These are phyloP conservation scores for Penicilliopsis zonata DNA, from an alignment of 495 filamentous ascomycete species.

Conservation along the genomic window DNA sequence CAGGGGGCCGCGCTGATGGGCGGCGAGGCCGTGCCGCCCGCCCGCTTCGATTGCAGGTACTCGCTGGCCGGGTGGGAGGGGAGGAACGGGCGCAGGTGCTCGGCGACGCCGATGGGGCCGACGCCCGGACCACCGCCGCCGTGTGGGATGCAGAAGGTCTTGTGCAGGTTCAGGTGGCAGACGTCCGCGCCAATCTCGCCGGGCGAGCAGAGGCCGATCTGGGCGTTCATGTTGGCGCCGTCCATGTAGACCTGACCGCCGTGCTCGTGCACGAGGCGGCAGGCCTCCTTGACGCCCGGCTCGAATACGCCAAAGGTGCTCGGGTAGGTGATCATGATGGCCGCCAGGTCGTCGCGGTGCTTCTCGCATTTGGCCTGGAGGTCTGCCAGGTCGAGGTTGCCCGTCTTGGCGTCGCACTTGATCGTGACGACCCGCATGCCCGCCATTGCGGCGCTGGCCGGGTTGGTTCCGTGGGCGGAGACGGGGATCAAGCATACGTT, in stretches of 20 bases:
- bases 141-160: constrained; percentile 98
- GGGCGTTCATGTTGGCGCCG: constrained; percentile 98
- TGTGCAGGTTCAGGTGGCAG: constrained; percentile 96
- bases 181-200: constrained; percentile 97
- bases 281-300: constrained; percentile 78
- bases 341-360: constrained; percentile 74
- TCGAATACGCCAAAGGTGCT: constrained; percentile 97
- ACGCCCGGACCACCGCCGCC: constrained; percentile 93
- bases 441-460: constrained; percentile 92
- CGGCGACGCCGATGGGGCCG: constrained; percentile 86
- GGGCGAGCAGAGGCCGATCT: constrained; percentile 93
- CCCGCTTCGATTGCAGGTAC: constrained; percentile 50
- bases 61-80: constrained; percentile 55
- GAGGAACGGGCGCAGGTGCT: constrained; percentile 66
- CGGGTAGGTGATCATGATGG: constrained; percentile 98
- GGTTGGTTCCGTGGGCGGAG: constrained; percentile 95
- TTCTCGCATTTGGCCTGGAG: constrained; percentile 81
- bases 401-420: constrained; percentile 80
- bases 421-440: constrained; percentile 93
- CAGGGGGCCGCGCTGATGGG: constrained; percentile 82
- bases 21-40: constrained; percentile 35
- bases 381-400: constrained; percentile 83
- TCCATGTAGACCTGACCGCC: constrained; percentile 99
- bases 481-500: constrained; percentile 96
- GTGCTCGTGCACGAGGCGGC: constrained; percentile 71